Evolutionary conservation across 164 flowering plant species (phyloP), one percentile per base, ranked within the genome.

Genomic region (Paratinospora sagittata): DNA sequence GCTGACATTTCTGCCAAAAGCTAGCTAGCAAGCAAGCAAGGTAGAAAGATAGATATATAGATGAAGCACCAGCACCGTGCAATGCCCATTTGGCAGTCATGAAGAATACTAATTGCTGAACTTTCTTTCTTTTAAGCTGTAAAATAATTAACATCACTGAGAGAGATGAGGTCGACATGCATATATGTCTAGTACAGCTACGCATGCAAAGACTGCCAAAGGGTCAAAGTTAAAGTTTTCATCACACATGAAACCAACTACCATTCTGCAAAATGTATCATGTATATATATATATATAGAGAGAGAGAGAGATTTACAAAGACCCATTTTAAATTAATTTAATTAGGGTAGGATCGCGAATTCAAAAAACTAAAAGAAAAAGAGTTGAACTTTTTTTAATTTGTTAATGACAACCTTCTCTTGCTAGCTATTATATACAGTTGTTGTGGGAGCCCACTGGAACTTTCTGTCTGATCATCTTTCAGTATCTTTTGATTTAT

Each of bases 391-490:
- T 36, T 3, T 3, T 8, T 36, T 36, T 36, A 36, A 36, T 36
- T 36, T 36, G 39, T 36, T n/a, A n/a, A n/a, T n/a, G n/a, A n/a
- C n/a, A n/a, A n/a, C n/a, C n/a, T n/a, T n/a, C n/a, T n/a, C n/a
- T n/a, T n/a, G n/a, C n/a, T n/a, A n/a, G n/a, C n/a, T n/a, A n/a
- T n/a, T n/a, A n/a, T n/a, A n/a, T n/a, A n/a, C n/a, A n/a, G n/a
- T n/a, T n/a, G n/a, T 4, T 47, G 23, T 14, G 61, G 26, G 61
- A 17, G 26, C 61, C 61, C 41, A 71, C 61, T 27, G 61, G 26
- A 57, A 26, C 68, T 39, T 41, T 65, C 9, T 37, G 55, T 65
- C 65, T 71, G n/a, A n/a, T n/a, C n/a, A n/a, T n/a, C n/a, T n/a
- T n/a, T n/a, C n/a, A n/a, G n/a, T n/a, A n/a, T 69, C 45, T 69